Evolutionary conservation across 129 eudicot species (phyloP).

Genomic region (Ambrosia artemisiifolia): DNA sequence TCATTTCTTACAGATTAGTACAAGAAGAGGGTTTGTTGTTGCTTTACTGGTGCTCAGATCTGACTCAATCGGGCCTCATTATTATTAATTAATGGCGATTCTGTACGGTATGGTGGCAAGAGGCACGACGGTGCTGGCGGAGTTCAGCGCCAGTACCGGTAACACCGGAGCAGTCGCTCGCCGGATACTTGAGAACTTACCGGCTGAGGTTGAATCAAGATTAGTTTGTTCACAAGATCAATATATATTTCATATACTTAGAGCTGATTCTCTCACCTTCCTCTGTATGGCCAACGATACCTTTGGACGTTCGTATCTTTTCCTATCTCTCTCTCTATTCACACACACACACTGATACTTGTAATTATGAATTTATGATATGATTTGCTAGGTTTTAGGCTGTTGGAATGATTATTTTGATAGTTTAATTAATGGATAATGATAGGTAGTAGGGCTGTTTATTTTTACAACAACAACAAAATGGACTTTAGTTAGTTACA

Average conservation of each 20-base stretch:
- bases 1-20: no score
- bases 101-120: slow-evolving; percentile 89
- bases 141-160: slow-evolving; percentile 93
- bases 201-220: slow-evolving; percentile 66
- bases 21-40: no score
- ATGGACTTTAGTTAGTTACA: no score
- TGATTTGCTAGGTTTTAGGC: slow-evolving; percentile 16
- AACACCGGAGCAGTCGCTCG: slow-evolving; percentile 91
- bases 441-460: no score
- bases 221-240: slow-evolving; percentile 92
- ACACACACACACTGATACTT: neutral
- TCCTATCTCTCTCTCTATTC: slow-evolving; percentile 1
- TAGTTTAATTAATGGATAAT: slow-evolving; percentile 9
- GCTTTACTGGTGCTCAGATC: no score
- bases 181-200: slow-evolving; percentile 84
- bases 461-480: no score
- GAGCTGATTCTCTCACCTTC: slow-evolving; percentile 72
- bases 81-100: slow-evolving; percentile 88
- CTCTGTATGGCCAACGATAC: slow-evolving; percentile 99
- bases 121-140: slow-evolving; percentile 93
- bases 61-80: no score
- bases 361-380: slow-evolving; percentile 12
- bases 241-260: slow-evolving; percentile 82
- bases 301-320: slow-evolving; percentile 70
- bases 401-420: neutral